phyloP scores from a whole-genome alignment of 164 flowering plant species.

The Chimonanthus praecox region DNA sequence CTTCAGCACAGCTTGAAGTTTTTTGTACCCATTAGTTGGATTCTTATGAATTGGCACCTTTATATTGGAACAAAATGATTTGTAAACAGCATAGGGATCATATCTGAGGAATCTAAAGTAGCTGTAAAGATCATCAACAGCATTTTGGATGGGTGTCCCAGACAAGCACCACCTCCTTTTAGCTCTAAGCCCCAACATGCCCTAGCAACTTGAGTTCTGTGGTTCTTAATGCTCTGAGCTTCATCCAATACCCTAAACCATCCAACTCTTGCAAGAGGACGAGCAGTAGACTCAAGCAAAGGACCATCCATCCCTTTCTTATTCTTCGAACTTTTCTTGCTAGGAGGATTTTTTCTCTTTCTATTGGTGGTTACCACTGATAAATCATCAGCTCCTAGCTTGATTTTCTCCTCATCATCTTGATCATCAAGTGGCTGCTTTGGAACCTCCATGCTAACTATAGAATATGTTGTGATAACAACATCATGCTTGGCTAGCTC shows the following conservation, averaged over 20 bases:
- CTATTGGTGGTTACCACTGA: background rate
- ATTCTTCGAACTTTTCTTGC: slow-evolving; percentile 19
- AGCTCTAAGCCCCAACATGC: slow-evolving; percentile 96
- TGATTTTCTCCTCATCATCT: slow-evolving; percentile 58
- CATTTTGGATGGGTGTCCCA: slow-evolving; percentile 96
- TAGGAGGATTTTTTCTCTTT: slow-evolving; percentile 1
- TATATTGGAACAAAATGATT: slow-evolving; percentile 48
- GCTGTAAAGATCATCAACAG: slow-evolving; percentile 93
- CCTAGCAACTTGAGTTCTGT: slow-evolving; percentile 92
- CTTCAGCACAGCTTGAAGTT: slow-evolving; percentile 84
- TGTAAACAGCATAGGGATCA: slow-evolving; percentile 75
- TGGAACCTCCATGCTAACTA: slow-evolving; percentile 95
- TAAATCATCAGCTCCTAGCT: background rate
- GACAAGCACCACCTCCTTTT: slow-evolving; percentile 97
- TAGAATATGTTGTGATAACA: slow-evolving; percentile 87
- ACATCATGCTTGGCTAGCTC: slow-evolving; percentile 85
- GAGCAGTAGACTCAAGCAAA: slow-evolving; percentile 41
- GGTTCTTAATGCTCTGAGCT: slow-evolving; percentile 96
- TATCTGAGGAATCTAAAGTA: slow-evolving; percentile 91
- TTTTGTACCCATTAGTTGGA: slow-evolving; percentile 68
- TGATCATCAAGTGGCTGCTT: slow-evolving; percentile 79
- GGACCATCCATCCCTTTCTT: slow-evolving; percentile 41
- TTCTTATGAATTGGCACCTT: slow-evolving; percentile 73
- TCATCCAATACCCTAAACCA: slow-evolving; percentile 97
- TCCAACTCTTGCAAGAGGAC: slow-evolving; percentile 82